Conservation (phyloP, 306 rosid genomes). For the Casuarina equisetifolia region DNA sequence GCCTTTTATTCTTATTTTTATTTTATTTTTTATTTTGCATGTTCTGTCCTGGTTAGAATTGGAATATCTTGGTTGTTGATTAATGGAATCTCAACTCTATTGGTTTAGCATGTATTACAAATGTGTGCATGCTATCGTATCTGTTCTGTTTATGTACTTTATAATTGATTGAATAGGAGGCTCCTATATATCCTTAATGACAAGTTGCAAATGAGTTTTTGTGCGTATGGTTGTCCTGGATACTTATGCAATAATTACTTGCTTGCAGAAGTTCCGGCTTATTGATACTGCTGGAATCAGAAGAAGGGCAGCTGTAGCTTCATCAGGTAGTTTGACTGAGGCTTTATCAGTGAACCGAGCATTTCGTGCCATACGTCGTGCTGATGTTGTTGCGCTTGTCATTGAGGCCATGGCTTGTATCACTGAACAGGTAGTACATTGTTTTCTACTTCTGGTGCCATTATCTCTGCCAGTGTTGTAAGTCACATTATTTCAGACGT, state of each 20-base stretch:
- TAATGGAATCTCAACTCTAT: slow-evolving; percentile 21
- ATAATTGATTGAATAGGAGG: neutral
- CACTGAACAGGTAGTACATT: slow-evolving; percentile 74
- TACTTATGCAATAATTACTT: slow-evolving; percentile 5
- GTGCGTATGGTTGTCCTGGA: neutral
- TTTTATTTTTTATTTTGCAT: neutral
- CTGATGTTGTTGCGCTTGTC: slow-evolving; percentile 92
- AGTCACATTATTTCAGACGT: too few relatives aligned
- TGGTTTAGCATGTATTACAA: slow-evolving; percentile 21
- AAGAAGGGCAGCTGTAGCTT: slow-evolving; percentile 71
- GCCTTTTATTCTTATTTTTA: neutral
- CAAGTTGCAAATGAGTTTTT: neutral
- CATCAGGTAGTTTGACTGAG: slow-evolving; percentile 86
- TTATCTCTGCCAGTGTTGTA: neutral
- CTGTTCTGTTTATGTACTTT: neutral
- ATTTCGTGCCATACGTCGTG: slow-evolving; percentile 90
- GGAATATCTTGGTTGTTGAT: slow-evolving; percentile 7
- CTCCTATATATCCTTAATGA: neutral
- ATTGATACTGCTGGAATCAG: slow-evolving; percentile 99
- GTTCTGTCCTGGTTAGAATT: neutral
- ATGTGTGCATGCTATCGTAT: slow-evolving; percentile 3
- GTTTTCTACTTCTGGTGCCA: slow-evolving; percentile 5
- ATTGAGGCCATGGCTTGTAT: slow-evolving; percentile 96
- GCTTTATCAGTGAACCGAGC: slow-evolving; percentile 92
- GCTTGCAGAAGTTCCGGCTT: slow-evolving; percentile 74